Percentiles rank a stretch among this genome's conserved stretches.
Evolutionary conservation across 768 basidiomycete species (phyloP).

Genomic region (Leccinum truebloodii): DNA sequence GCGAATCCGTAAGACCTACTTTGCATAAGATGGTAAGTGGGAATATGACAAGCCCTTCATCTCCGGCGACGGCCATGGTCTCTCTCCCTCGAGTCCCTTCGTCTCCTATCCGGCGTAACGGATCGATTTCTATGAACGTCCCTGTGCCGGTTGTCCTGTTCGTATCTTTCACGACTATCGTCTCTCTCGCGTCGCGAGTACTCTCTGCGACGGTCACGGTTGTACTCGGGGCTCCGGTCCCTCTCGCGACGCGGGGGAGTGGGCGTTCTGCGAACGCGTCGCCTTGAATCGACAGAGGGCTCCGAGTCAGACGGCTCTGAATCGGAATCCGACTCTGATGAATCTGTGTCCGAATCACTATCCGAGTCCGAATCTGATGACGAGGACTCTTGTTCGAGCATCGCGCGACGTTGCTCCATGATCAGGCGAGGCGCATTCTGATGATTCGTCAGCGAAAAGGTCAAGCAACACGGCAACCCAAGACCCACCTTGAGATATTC

Average conservation of each 20-base stretch:
- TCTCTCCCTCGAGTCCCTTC: conserved; percentile 27
- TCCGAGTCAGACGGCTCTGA: conserved; percentile 41
- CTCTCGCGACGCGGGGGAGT: conserved; percentile 34
- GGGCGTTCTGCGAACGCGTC: conserved; percentile 30
- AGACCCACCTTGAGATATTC: conserved; percentile 84
- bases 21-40: not conserved
- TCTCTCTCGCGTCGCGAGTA: conserved; percentile 24
- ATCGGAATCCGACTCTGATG: conserved; percentile 43
- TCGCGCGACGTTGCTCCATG: conserved; percentile 90
- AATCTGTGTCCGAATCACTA: conserved; percentile 29
- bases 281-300: conserved; percentile 36
- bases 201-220: conserved; percentile 26
- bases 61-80: conserved; percentile 22
- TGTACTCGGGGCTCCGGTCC: conserved; percentile 26
- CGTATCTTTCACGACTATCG: conserved; percentile 25
- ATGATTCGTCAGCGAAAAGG: conserved; percentile 6
- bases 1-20: not conserved
- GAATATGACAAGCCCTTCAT: conserved; percentile 9
- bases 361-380: conserved; percentile 43
- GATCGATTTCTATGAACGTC: conserved; percentile 25
- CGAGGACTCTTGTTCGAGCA: conserved; percentile 68
- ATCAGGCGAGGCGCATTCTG: conserved; percentile 91
- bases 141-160: conserved; percentile 25
- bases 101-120: conserved; percentile 26
- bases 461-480: not conserved